These are phyloP conservation scores for Pseudogymnoascus destructans DNA, from an alignment of 2,329 filamentous ascomycete species.

Conservation along the genomic window DNA sequence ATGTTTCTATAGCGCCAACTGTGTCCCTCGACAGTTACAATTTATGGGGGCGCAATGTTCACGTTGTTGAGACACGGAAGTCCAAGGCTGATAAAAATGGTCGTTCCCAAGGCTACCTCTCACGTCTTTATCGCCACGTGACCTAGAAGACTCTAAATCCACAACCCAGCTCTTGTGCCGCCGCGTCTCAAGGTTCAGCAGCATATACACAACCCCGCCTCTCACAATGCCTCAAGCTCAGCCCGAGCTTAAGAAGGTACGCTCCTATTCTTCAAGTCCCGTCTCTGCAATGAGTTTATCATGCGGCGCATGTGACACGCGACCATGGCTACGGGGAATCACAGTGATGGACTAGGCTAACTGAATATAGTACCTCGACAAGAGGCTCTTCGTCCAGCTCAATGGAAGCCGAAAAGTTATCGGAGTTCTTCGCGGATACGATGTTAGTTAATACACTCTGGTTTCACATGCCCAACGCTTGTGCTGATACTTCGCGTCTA, in stretches of 20 bases:
- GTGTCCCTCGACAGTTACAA: background rate
- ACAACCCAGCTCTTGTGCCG: constrained; percentile 5
- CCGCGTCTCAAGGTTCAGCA: constrained; percentile 1
- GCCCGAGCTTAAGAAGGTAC: constrained; percentile 95
- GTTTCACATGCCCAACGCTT: background rate
- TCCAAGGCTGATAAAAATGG: background rate
- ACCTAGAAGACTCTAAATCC: constrained; percentile 11
- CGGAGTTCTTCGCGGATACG: constrained; percentile 85
- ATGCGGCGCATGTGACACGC: background rate
- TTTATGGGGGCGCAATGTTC: background rate
- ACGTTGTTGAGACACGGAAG: background rate
- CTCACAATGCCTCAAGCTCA: constrained; percentile 86
- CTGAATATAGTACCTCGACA: constrained; percentile 78
- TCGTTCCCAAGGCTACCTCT: constrained; percentile 6
- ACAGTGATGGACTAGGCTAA: constrained; percentile 9
- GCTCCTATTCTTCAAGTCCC: constrained; percentile 16
- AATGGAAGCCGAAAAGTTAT: constrained; percentile 97
- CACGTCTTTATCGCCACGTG: constrained; percentile 21
- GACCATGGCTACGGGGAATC: background rate
- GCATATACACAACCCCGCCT: constrained; percentile 11
- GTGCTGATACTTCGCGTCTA: constrained; percentile 27
- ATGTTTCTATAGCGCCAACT: background rate
- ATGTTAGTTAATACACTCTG: constrained; percentile 42
- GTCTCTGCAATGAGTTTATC: background rate
- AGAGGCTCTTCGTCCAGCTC: constrained; percentile 92